These are phyloP conservation scores for Penicillium sp. DNA, from an alignment of 2,329 filamentous ascomycete genomes.

Conservation along the genomic window DNA sequence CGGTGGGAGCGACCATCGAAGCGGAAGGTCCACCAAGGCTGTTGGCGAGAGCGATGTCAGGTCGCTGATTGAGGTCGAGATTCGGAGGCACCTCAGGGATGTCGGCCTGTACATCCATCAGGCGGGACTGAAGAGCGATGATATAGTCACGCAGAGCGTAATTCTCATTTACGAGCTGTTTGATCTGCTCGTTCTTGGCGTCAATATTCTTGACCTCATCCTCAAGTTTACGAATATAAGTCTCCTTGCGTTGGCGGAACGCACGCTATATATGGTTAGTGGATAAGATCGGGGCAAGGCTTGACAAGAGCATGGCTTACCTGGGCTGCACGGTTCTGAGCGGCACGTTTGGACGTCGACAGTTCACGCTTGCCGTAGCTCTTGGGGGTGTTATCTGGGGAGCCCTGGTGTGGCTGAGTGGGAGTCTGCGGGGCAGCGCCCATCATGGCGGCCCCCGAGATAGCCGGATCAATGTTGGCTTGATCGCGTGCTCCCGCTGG, in stretches of 20 bases:
- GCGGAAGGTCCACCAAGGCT: constrained; percentile 21
- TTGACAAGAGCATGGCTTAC: constrained; percentile 54
- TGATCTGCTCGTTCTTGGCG: constrained; percentile 72
- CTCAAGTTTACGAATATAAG: constrained; percentile 97
- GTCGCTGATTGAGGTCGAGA: constrained; percentile 67
- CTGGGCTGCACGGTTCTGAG: constrained; percentile 95
- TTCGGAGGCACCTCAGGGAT: constrained; percentile 82
- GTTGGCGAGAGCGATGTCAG: constrained; percentile 31
- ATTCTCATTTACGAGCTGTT: constrained; percentile 84
- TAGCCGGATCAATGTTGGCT: constrained; percentile 63
- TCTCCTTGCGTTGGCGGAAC: constrained; percentile 96
- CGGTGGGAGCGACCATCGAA: constrained; percentile 26
- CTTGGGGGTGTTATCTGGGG: constrained; percentile 61
- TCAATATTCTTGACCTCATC: constrained; percentile 84
- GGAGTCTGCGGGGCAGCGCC: constrained; percentile 41
- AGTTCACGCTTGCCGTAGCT: constrained; percentile 79
- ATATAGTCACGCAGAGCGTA: constrained; percentile 91
- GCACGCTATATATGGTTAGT: constrained; percentile 67
- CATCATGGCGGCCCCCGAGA: constrained; percentile 57
- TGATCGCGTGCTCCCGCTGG: constrained; percentile 52
- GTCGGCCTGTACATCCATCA: constrained; percentile 82
- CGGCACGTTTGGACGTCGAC: constrained; percentile 93
- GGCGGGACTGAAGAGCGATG: constrained; percentile 81
- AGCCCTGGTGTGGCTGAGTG: constrained; percentile 30
- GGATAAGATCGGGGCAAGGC: constrained; percentile 3